These are phyloP conservation scores for Kondoa malvinella DNA, from an alignment of 768 basidiomycete species.

Conservation along the genomic window DNA sequence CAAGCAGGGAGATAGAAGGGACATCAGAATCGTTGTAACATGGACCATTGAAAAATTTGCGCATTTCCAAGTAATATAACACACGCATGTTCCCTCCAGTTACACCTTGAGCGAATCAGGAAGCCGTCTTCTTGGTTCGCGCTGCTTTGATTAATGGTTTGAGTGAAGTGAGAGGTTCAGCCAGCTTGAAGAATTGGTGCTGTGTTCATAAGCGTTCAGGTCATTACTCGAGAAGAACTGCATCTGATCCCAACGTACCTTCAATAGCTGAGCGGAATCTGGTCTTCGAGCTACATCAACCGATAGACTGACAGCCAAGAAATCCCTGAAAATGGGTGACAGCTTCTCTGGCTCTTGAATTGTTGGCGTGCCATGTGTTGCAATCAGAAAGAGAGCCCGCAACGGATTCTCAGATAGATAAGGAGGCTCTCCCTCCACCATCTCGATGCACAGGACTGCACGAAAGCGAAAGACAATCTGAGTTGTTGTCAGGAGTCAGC, in stretches of 20 bases:
- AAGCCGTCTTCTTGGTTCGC: constrained; percentile 66
- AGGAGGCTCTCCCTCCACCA: constrained; percentile 88
- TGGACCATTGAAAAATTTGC: no score
- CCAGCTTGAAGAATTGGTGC: constrained; percentile 41
- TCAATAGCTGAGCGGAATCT: constrained; percentile 56
- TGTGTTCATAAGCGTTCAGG: constrained; percentile 26
- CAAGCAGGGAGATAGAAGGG: neutral
- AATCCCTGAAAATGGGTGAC: constrained; percentile 68
- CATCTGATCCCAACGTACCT: no score
- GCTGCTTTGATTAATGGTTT: constrained; percentile 60
- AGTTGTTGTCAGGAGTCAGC: neutral
- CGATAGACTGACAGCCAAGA: constrained; percentile 69
- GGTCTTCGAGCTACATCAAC: constrained; percentile 92
- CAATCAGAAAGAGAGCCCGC: constrained; percentile 92
- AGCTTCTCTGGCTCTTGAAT: constrained; percentile 76
- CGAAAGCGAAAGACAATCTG: neutral
- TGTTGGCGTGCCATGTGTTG: constrained; percentile 91
- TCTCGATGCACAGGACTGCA: constrained; percentile 39
- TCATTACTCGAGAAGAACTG: neutral
- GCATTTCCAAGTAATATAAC: no score
- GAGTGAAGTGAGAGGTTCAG: constrained; percentile 70
- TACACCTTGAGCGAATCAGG: no score
- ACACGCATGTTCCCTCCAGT: no score
- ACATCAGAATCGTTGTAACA: neutral
- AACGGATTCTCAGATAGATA: constrained; percentile 49